Base-by-base conservation (phyloP, 2,329 filamentous ascomycete genomes). In the Myriosclerotinia curreyana region DNA sequence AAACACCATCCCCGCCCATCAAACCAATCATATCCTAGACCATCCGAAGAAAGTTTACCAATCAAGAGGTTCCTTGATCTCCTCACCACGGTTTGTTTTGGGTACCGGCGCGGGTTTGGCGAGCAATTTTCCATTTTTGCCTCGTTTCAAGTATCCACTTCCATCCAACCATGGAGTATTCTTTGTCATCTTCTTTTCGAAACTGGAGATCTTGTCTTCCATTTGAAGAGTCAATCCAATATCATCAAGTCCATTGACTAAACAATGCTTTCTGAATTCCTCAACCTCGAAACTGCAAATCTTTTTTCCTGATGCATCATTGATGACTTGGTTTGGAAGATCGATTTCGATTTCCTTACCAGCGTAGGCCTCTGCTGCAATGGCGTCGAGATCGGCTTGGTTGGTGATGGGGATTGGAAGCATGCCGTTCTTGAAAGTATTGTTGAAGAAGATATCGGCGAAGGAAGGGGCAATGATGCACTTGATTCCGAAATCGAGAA, bases 381-480 rank as follows among this genome's bases (percentile, higher is more conserved):
- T 65, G 22, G 63, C 58, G 12, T 65, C 58, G 17, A 65, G 58
- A 48, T 65, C 58, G 50, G 42, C 51, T 22, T 54, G n/a, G 51
- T 65, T 65, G 58, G 83, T 79, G 74, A 98, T 89, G 65, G 83
- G 79, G 66, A 98, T 86, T 55, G 94, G 93, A 68, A 98, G 82
- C 95, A 98, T 98, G 80, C 94, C 94, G 81, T 99, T 99, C 84
- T 99, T 98, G 85, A 97, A 98, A n/a, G 90, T 95, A 82, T 99
- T 99, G 86, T 96, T 97, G 86, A 94, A 96, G 86, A 97, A 97
- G 77, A 99, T 99, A 74, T 96, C 92, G 65, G 89, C 90, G 70
- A 85, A 91, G n/a, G 90, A 93, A 1, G 92, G 91, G 0, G 94
- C 95, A 71, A 98, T 96, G 73, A 98, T 83, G 76, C 89, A 94